Evolutionary conservation across 2,329 filamentous ascomycete genomes (phyloP).

Genomic region (Monilinia polystroma): DNA sequence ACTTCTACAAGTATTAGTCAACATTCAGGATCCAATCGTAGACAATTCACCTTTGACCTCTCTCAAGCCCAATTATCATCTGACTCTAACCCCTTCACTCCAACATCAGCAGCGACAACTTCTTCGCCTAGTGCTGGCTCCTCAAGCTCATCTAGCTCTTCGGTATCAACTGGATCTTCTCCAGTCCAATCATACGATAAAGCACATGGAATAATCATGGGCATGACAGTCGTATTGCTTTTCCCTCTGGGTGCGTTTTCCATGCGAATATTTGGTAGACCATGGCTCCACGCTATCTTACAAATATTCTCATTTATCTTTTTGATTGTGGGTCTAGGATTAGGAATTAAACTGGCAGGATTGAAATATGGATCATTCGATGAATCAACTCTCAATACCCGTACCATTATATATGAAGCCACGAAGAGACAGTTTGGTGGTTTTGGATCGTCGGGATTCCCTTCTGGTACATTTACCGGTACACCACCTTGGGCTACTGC

Average conservation of each 20-base stretch:
- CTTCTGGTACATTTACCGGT: not conserved
- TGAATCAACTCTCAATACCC: not conserved
- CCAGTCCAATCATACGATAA: conserved; percentile 29
- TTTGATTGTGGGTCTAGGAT: conserved; percentile 60
- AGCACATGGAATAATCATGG: conserved; percentile 61
- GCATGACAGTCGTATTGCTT: conserved; percentile 55
- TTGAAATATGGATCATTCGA: conserved; percentile 37
- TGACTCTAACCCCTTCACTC: conserved; percentile 35
- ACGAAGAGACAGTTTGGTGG: conserved; percentile 11
- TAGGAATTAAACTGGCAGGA: conserved; percentile 52
- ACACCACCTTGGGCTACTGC: conserved; percentile 19
- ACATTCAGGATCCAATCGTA: conserved; percentile 26
- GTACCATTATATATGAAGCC: not conserved
- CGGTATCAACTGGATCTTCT: not conserved
- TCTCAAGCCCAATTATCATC: conserved; percentile 30
- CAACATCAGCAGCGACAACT: conserved; percentile 18
- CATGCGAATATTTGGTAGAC: conserved; percentile 57
- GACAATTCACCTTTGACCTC: conserved; percentile 34
- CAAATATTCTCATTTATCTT: conserved; percentile 54
- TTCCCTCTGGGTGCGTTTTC: conserved; percentile 61
- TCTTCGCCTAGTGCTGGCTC: conserved; percentile 23
- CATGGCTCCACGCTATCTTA: conserved; percentile 53
- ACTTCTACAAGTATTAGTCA: conserved; percentile 28
- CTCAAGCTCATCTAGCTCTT: not conserved
- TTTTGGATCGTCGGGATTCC: not conserved